Conservation (phyloP, 768 basidiomycete genomes). For the Termitomyces sp. region DNA sequence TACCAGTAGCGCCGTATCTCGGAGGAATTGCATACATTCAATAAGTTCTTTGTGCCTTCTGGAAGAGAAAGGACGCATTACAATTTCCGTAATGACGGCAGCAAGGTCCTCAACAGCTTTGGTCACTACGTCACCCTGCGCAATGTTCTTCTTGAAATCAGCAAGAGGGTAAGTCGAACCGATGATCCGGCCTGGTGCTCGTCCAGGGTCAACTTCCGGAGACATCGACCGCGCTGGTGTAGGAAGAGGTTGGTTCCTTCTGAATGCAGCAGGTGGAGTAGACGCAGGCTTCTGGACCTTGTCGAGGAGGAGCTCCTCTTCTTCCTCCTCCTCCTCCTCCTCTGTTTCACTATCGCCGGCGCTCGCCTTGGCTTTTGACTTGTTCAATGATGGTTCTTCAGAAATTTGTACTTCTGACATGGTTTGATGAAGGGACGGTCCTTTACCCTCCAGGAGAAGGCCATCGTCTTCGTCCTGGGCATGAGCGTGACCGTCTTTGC, state of each 20-base stretch:
- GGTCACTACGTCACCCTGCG: constrained; percentile 70
- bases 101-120: constrained; percentile 83
- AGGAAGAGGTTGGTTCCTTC: constrained; percentile 28
- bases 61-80: constrained; percentile 63
- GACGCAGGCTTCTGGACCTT: constrained; percentile 16
- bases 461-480: constrained; percentile 58
- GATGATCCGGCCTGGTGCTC: constrained; percentile 68
- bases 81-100: constrained; percentile 63
- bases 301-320: constrained; percentile 23
- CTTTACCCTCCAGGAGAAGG: constrained; percentile 49
- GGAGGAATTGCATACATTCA: constrained; percentile 63
- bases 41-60: constrained; percentile 65
- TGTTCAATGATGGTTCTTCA: constrained; percentile 7
- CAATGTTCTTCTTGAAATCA: constrained; percentile 71
- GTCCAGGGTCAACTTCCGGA: constrained; percentile 39
- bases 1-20: constrained; percentile 62
- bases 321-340: constrained; percentile 29
- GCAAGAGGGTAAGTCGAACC: constrained; percentile 65
- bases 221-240: constrained; percentile 51
- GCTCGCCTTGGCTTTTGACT: constrained; percentile 23
- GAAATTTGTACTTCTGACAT: constrained; percentile 13
- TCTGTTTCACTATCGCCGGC: constrained; percentile 51
- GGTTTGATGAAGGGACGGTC: constrained; percentile 12
- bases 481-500: constrained; percentile 58
- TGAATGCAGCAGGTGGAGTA: constrained; percentile 9